Percentiles rank a stretch among this genome's conserved stretches.
These are phyloP conservation scores for Glycine soja DNA, from an alignment of 306 rosid genomes.

Conservation along the genomic window DNA sequence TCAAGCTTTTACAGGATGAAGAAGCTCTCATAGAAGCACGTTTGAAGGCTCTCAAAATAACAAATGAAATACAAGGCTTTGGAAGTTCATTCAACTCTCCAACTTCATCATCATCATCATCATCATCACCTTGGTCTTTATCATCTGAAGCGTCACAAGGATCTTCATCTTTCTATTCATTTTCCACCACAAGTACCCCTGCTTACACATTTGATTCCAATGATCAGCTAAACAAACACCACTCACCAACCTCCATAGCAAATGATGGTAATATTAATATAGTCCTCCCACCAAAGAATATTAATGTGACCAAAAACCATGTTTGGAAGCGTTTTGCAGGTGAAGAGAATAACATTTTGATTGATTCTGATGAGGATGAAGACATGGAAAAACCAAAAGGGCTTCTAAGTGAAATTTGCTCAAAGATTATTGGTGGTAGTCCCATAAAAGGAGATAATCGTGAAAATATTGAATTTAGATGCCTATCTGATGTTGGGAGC, in stretches of 20 bases:
- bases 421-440: constrained; percentile 54
- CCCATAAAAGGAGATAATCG: neutral
- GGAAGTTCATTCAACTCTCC: constrained; percentile 56
- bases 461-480: constrained; percentile 53
- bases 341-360: constrained; percentile 53
- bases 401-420: constrained; percentile 55
- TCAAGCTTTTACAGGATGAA: constrained; percentile 61
- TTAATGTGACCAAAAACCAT: constrained; percentile 37
- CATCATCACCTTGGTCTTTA: constrained; percentile 49
- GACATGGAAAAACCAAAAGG: constrained; percentile 53
- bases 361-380: constrained; percentile 52
- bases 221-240: constrained; percentile 32
- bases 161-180: constrained; percentile 58
- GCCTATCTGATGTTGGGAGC: constrained; percentile 63
- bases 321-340: constrained; percentile 53
- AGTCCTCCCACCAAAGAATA: constrained; percentile 4
- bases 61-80: constrained; percentile 82
- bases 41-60: constrained; percentile 70
- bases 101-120: constrained; percentile 24
- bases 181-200: constrained; percentile 52
- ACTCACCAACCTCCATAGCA: constrained; percentile 9
- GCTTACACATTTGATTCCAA: constrained; percentile 29
- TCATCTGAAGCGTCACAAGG: constrained; percentile 49
- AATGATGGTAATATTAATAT: neutral
- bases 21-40: constrained; percentile 63